Percentiles rank a stretch among this genome's conserved stretches.
Conservation (phyloP, 2,329 filamentous ascomycete genomes). For the Sporothrix brunneoviolacea region DNA sequence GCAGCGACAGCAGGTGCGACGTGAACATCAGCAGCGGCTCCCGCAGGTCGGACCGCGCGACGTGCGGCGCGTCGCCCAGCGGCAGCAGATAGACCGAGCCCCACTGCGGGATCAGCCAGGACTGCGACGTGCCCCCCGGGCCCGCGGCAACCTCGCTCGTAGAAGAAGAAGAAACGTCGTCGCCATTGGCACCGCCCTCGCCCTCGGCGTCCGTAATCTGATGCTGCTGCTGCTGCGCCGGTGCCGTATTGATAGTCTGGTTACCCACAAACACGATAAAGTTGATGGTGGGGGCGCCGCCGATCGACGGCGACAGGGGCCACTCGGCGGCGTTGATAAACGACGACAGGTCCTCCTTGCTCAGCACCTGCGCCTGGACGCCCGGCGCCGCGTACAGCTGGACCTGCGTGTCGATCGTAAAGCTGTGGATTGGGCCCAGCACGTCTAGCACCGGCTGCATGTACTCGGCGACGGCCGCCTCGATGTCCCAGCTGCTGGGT, state of each 20-base stretch:
- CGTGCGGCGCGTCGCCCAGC: slow-evolving; percentile 39
- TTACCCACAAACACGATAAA: slow-evolving; percentile 88
- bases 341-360: slow-evolving; percentile 79
- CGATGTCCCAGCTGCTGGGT: slow-evolving; percentile 88
- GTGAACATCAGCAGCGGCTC: slow-evolving; percentile 85
- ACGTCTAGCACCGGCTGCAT: slow-evolving; percentile 75
- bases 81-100: slow-evolving; percentile 61
- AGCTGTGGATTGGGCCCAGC: slow-evolving; percentile 80
- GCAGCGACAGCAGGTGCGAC: slow-evolving; percentile 77
- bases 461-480: slow-evolving; percentile 71
- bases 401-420: slow-evolving; percentile 92
- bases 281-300: slow-evolving; percentile 87
- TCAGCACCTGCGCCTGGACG: slow-evolving; percentile 58
- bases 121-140: slow-evolving; percentile 44
- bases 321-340: slow-evolving; percentile 98
- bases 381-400: slow-evolving; percentile 79
- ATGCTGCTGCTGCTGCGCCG: background rate
- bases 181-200: background rate
- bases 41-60: slow-evolving; percentile 61
- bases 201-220: background rate
- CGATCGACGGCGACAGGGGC: slow-evolving; percentile 92
- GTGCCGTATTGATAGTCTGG: slow-evolving; percentile 53
- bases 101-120: slow-evolving; percentile 96
- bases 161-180: too few relatives aligned
- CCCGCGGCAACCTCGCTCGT: slow-evolving; percentile 32